Conservation (phyloP, 148 eudicot genomes). For the Fagopyrum esculentum region DNA sequence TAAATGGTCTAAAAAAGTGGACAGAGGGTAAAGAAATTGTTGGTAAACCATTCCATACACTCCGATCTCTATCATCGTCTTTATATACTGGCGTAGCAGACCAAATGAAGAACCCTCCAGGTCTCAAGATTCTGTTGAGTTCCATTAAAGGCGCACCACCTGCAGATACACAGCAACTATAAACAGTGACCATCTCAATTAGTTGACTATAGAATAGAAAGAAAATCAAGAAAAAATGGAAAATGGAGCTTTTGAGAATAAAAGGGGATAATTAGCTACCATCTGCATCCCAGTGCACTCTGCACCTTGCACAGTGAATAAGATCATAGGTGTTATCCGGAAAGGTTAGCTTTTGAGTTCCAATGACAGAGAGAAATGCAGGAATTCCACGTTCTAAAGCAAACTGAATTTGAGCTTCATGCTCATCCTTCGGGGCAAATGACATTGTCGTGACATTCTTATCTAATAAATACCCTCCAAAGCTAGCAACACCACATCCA, state of each 20-base stretch:
- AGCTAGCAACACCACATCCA: slow-evolving; percentile 99
- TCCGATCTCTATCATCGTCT: slow-evolving; percentile 45
- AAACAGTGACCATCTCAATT: neutral
- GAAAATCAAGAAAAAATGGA: neutral
- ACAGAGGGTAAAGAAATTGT: neutral
- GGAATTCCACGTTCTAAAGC: slow-evolving; percentile 98
- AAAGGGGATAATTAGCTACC: slow-evolving; percentile 31
- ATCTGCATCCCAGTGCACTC: slow-evolving; percentile 97
- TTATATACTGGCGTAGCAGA: slow-evolving; percentile 96
- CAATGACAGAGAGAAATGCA: slow-evolving; percentile 83
- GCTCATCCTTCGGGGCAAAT: slow-evolving; percentile 94
- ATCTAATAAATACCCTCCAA: slow-evolving; percentile 90
- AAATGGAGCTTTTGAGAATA: neutral
- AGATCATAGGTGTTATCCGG: slow-evolving; percentile 86
- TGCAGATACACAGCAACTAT: slow-evolving; percentile 18
- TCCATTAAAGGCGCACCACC: slow-evolving; percentile 90
- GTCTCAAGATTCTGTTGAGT: slow-evolving; percentile 84
- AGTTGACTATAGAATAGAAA: neutral
- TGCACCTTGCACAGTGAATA: slow-evolving; percentile 97
- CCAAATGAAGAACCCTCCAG: slow-evolving; percentile 92
- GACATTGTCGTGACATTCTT: slow-evolving; percentile 92
- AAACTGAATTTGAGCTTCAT: slow-evolving; percentile 98
- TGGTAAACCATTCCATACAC: slow-evolving; percentile 64
- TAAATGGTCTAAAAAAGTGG: neutral
- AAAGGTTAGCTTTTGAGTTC: slow-evolving; percentile 87